Base-by-base conservation (phyloP, 2,329 filamentous ascomycete genomes). In the Neopestalotiopsis rosae region DNA sequence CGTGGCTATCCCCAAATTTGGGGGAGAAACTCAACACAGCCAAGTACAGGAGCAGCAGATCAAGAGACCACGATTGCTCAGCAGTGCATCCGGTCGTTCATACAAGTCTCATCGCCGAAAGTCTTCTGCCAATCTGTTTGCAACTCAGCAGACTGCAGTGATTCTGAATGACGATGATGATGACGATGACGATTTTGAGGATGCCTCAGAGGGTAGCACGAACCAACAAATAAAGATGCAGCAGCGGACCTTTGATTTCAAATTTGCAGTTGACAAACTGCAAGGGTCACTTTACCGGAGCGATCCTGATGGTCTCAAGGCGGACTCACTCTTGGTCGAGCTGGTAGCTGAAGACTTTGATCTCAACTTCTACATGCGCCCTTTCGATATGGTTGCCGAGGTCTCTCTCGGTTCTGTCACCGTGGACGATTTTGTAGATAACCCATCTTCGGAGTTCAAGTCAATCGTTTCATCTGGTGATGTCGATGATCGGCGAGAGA, bases 371-470 rank as follows among this genome's bases (percentile, higher is more conserved):
- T 97, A 95, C 77, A 90, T 97, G 69, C 88, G 95, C 30, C 91
- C 93, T 0, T 98, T 92, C 74, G 95, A 99, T 78, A 96, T 99
- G 91, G 93, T 91, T 32, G 95, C 96, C 1, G 93, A 98, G 75
- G 93, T 99, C 32, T 91, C 94, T 0, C 87, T 99, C 10, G 92
- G 93, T 14, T 95, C 94, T 1, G 85, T 99, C 20, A 94, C 92
- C 0, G 90, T 99, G 3, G 95, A 98, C 76, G 96, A 99, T 77
- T 95, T 98, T 77, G 95, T 99, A 9, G 95, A 96, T 72, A 92
- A 95, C 67, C 91, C 94, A 0, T 84, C 93, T 0, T 91, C 92
- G 7, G 95, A 98, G 76, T 99, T 99, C 85, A 97, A 96, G 81
- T 95, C 95, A 32, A 97, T 99, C 65, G 90, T 99, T n/a, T 97